Evolutionary conservation across 371 early-diverging fungal genomes (phyloP), one percentile per base, ranked within the genome.

Genomic region (Umbelopsis sp.): DNA sequence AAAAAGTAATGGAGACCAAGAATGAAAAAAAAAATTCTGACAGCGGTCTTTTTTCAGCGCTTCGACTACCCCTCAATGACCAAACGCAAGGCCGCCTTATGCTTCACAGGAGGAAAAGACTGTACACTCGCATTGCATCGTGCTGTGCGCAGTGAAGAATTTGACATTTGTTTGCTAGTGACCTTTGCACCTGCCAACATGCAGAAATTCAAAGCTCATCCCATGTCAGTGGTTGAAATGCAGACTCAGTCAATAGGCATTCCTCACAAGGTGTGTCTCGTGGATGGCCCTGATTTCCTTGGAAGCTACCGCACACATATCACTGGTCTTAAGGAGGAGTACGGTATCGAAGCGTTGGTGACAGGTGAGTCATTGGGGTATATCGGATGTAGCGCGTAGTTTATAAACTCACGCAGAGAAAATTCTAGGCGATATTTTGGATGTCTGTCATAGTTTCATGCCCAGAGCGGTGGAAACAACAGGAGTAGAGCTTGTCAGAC

Each of bases 61-160:
- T 16, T 18, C 35, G 22, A 6, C 11, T 4, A 8, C 10, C 12
- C 29, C 29, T 37, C 57, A 41, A 57, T 57, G 57, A 57, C 57
- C 35, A 57, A 35, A 57, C 57, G 57, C 10, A 57, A 57, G 57
- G 85, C 83, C 1, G 87, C 84, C 8, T 66, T 88, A 22, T 81
- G 82, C 46, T 86, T 82, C 72, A 88, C 87, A 3, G 88, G 86
- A 37, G 87, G 87, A 50, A 88, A 88, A 74, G 88, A 88, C 69
- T 86, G 83, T 46, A 80, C 81, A 25, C 68, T 88, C 46, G 80
- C 87, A 18, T 65, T 87, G 44, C 77, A 77, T 65, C 68, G 84
- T 24, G 76, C 85, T 0, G 74, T 72, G 50, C 66, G 74, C 1
- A 75, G 72, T n/a, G 74, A 71, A 8, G 50, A 65, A 48, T 75